Base-by-base conservation (phyloP, 352 stramenopile genomes). In the Aphanomyces astaci region DNA sequence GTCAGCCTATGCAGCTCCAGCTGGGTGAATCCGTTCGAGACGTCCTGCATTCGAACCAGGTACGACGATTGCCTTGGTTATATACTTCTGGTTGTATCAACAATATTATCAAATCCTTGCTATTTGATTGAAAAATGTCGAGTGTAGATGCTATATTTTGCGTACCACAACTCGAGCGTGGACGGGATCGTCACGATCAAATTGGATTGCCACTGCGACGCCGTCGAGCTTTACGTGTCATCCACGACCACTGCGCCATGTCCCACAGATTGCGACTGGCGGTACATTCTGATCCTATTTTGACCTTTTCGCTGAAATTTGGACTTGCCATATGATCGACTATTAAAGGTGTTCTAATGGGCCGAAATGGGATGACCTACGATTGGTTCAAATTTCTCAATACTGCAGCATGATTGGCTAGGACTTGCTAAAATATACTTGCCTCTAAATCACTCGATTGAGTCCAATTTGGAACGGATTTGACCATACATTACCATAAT, bases 251-350 rank as follows among this genome's bases (percentile, higher is more conserved):
- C 43, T 17, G 62, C 62, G 28, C 62, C 62, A 19, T 60, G 62
- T 28, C 25, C 19, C 15, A 59, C 11, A 19, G 62, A 68, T 32
- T 68, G 49, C 51, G 62, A 68, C 27, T 68, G 62, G 62, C 40
- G 59, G 59, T 66, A 54, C 1, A 2, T 53, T 24, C 13, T n/a
- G n/a, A n/a, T n/a, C n/a, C n/a, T n/a, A n/a, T n/a, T n/a, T n/a
- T n/a, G n/a, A n/a, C n/a, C n/a, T n/a, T n/a, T n/a, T n/a, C n/a
- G n/a, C n/a, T n/a, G n/a, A n/a, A n/a, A n/a, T n/a, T n/a, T n/a
- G n/a, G n/a, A n/a, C n/a, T n/a, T n/a, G n/a, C n/a, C n/a, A n/a
- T n/a, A n/a, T n/a, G n/a, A n/a, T n/a, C n/a, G n/a, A n/a, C n/a
- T n/a, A n/a, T n/a, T n/a, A n/a, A n/a, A n/a, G n/a, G n/a, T n/a